Evolutionary conservation across 345 rosid species (phyloP).

Genomic region (Brassica napus): DNA sequence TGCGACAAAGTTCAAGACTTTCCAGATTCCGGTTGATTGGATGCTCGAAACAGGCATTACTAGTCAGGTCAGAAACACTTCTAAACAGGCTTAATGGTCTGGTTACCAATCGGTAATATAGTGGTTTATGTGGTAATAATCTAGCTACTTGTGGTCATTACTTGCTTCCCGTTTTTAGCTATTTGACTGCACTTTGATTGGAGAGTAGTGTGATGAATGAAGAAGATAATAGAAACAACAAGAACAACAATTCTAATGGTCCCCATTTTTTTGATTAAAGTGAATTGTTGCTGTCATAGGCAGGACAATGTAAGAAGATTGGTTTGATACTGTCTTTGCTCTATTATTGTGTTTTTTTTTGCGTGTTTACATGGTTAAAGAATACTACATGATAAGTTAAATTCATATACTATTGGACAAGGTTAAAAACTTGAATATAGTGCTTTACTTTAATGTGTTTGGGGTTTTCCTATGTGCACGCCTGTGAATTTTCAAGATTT

Average conservation of each 20-base stretch:
- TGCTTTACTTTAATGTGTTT: slow-evolving; percentile 23
- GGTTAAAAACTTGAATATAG: slow-evolving; percentile 24
- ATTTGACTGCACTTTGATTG: slow-evolving; percentile 16
- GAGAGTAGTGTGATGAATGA: neutral
- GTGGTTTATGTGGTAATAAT: neutral
- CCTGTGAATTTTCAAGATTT: slow-evolving; percentile 53
- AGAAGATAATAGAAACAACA: slow-evolving; percentile 8
- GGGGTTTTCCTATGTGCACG: slow-evolving; percentile 50
- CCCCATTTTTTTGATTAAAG: slow-evolving; percentile 28
- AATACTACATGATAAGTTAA: slow-evolving; percentile 35
- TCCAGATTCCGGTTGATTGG: slow-evolving; percentile 87
- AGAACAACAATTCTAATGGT: slow-evolving; percentile 41
- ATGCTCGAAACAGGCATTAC: slow-evolving; percentile 91
- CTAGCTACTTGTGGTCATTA: neutral
- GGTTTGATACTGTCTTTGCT: slow-evolving; percentile 30
- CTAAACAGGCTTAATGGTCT: neutral
- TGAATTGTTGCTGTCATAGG: slow-evolving; percentile 18
- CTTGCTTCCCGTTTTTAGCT: neutral
- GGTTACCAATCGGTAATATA: neutral
- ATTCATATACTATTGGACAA: neutral
- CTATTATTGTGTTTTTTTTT: slow-evolving; percentile 21
- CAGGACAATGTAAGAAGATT: slow-evolving; percentile 5
- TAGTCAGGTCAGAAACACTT: slow-evolving; percentile 62
- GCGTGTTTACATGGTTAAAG: slow-evolving; percentile 33
- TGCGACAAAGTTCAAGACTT: slow-evolving; percentile 56